Evolutionary conservation across 2,329 filamentous ascomycete genomes (phyloP), one percentile per base, ranked within the genome.

Genomic region (Cercospora berteroae): DNA sequence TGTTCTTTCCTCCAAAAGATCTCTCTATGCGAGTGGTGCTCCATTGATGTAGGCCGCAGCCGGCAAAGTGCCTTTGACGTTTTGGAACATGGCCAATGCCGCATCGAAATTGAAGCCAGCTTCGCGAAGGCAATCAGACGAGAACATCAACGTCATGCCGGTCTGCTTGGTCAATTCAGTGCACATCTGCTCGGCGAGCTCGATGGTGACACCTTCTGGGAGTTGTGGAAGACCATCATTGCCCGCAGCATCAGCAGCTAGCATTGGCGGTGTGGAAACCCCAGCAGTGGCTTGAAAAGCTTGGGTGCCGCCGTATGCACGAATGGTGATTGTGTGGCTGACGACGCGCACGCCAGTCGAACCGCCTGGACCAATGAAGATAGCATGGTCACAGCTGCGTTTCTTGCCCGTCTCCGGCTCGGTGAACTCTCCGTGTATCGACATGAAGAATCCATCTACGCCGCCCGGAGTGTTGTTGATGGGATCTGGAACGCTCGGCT

Each of bases 351-450:
- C 85, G 18, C 87, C 87, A 56, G 84, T 82, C 5, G 88, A 84
- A 36, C 84, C 85, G 33, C 91, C 92, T 1, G 82, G 76, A 96
- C 93, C 0, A 88, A 90, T 70, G 79, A 80, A 72, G 75, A 96
- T 92, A 0, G 88, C 90, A 60, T 93, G 88, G 63, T 93, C 92
- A 79, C 96, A 96, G 77, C 90, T 93, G 68, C 93, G 89, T 10
- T 76, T 89, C 87, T 72, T 73, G 29, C 42, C 87, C 84, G 52
- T 85, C 85, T 59, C 55, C 86, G 84, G 58, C 76, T 97, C 93
- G 59, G 94, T 89, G 68, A 93, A 96, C 74, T 94, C 91, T 69
- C 93, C 91, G 73, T 95, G 91, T n/a, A 94, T 85, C 7, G 86
- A 89, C 71, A 96, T 86, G 60, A 92, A 85, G 70, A 96, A 86